A percentile compares a stretch with the other conserved stretches of the same genome.
These are phyloP conservation scores for Albophoma yamanashiensis DNA, from an alignment of 2,329 filamentous ascomycete genomes.

Conservation along the genomic window DNA sequence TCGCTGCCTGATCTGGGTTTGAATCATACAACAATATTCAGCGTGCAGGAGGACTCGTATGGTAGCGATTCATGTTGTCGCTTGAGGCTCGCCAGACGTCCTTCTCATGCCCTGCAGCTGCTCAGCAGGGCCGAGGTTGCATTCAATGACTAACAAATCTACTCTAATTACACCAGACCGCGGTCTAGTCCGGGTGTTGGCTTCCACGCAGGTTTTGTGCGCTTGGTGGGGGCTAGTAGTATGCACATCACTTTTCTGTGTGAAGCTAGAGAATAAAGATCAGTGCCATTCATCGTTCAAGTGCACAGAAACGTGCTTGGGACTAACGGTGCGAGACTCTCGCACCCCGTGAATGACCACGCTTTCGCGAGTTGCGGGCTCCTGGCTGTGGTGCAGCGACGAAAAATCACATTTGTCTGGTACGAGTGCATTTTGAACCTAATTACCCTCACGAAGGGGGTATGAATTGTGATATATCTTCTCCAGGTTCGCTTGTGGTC, in stretches of 20 bases:
- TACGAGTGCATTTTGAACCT: not conserved
- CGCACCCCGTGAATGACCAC: not conserved
- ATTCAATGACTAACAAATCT: not conserved
- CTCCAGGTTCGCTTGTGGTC: not conserved
- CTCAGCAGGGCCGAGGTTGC: not conserved
- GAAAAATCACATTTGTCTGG: not conserved
- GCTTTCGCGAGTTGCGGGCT: not conserved
- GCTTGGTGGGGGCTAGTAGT: no score
- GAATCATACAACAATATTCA: not conserved
- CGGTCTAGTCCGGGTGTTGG: no score
- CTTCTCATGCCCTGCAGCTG: not conserved
- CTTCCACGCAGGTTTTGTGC: not conserved
- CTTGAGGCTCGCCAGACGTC: not conserved
- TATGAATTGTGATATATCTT: not conserved
- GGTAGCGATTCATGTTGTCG: not conserved
- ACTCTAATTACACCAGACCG: no score
- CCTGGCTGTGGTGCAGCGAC: not conserved
- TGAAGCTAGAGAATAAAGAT: no score
- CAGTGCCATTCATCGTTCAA: no score
- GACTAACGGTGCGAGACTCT: not conserved
- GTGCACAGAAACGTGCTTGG: no score
- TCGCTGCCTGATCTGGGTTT: not conserved
- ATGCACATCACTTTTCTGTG: no score
- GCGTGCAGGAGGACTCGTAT: not conserved
- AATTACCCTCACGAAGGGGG: not conserved